Conservation (phyloP, 306 rosid genomes). For the Dryas octopetala region DNA sequence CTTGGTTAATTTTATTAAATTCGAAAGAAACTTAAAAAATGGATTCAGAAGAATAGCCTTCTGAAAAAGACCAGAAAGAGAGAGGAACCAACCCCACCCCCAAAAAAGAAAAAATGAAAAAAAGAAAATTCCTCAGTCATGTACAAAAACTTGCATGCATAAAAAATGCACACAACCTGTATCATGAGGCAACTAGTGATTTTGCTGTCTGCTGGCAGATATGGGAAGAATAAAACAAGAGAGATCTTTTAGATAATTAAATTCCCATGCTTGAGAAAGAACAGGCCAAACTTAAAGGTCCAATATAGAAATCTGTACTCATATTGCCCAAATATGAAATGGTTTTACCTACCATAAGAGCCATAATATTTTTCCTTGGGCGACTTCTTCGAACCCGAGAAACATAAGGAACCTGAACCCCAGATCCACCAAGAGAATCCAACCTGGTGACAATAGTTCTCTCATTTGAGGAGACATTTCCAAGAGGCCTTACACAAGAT, state of each 20-base stretch:
- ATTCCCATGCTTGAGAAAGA: conserved; percentile 10
- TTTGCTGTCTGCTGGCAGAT: not conserved
- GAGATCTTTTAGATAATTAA: not conserved
- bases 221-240: not conserved
- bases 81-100: too few relatives aligned
- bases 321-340: conserved; percentile 16
- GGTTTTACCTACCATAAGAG: conserved; percentile 71
- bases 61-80: not conserved
- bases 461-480: conserved; percentile 49
- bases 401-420: conserved; percentile 78
- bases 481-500: conserved; percentile 40
- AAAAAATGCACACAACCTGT: not conserved
- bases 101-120: too few relatives aligned
- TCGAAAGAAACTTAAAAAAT: not conserved
- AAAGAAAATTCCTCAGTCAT: too few relatives aligned
- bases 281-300: conserved; percentile 12
- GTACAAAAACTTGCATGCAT: too few relatives aligned
- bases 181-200: not conserved
- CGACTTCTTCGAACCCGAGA: conserved; percentile 90
- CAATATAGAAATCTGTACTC: conserved; percentile 4
- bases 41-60: too few relatives aligned
- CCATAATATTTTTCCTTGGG: conserved; percentile 71
- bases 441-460: conserved; percentile 64
- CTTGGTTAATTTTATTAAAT: not conserved
- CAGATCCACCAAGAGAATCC: conserved; percentile 80